A percentile compares a stretch with the other conserved stretches of the same genome.
phyloP scores from a whole-genome alignment of 768 basidiomycete genomes.

The Lactarius hengduanensis region DNA sequence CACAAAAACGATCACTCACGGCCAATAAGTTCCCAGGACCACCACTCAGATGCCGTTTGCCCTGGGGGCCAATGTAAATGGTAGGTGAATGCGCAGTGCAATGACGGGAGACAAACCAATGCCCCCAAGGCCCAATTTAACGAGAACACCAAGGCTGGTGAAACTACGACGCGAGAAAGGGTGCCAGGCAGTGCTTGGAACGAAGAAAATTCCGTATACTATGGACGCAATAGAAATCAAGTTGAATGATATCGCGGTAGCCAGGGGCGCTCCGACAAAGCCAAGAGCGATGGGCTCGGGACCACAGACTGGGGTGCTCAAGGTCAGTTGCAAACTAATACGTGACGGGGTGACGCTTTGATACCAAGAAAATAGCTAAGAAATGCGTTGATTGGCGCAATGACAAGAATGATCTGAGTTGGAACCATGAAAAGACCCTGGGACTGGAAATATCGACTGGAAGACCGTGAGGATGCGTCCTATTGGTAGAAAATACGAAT shows the following conservation, averaged over 20 bases:
- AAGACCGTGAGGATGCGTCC: conserved; percentile 3
- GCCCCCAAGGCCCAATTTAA: conserved; percentile 79
- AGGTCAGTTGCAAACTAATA: conserved; percentile 13
- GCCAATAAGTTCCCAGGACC: conserved; percentile 90
- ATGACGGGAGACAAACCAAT: conserved; percentile 47
- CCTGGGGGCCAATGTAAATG: conserved; percentile 37
- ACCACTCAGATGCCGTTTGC: conserved; percentile 91
- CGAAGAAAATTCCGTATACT: conserved; percentile 59
- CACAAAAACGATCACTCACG: conserved; percentile 34
- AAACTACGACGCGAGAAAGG: conserved; percentile 66
- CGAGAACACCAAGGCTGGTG: conserved; percentile 62
- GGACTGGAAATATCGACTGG: conserved; percentile 75
- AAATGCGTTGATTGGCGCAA: conserved; percentile 82
- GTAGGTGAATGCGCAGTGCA: not conserved
- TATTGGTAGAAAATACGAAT: not conserved
- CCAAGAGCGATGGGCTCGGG: conserved; percentile 76
- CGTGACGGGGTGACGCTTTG: conserved; percentile 23
- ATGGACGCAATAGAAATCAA: conserved; percentile 67
- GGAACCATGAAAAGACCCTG: conserved; percentile 86
- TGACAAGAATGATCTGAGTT: conserved; percentile 74
- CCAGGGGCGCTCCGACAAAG: conserved; percentile 89
- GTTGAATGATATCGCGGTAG: conserved; percentile 87
- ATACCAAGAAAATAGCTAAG: conserved; percentile 84
- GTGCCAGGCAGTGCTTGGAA: conserved; percentile 78
- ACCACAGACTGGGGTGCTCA: conserved; percentile 62